Evolutionary conservation across 148 eudicot species (phyloP).

Genomic region (Dysphania ambrosioides): DNA sequence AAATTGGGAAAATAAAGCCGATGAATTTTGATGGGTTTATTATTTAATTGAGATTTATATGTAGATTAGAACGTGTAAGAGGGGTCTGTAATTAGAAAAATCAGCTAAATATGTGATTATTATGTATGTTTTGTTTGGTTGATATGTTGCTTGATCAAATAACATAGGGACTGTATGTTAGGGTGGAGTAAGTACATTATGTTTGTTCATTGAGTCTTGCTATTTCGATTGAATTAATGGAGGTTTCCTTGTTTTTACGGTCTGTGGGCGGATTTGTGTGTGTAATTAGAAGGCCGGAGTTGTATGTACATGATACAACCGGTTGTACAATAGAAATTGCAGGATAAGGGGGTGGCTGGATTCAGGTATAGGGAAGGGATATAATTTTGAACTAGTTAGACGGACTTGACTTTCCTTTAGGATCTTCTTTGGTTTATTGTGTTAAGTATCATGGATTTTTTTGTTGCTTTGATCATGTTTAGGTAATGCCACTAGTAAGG

Average conservation of each 20-base stretch:
- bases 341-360: no score
- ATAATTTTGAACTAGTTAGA: no score
- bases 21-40: neutral
- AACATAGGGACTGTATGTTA: neutral
- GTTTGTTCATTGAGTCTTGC: neutral
- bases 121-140: neutral
- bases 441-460: neutral
- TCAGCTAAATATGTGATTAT: no score
- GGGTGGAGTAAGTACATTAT: neutral
- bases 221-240: neutral
- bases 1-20: neutral
- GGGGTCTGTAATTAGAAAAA: neutral
- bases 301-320: no score
- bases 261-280: no score
- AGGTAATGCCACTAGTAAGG: neutral
- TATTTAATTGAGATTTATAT: neutral
- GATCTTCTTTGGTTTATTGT: no score
- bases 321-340: no score
- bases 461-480: neutral
- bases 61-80: no score
- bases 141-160: neutral
- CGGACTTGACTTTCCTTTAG: no score
- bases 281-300: no score
- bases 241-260: neutral
- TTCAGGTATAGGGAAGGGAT: no score